Evolutionary conservation across 345 rosid genomes (phyloP).

Genomic region (Alliaria petiolata): DNA sequence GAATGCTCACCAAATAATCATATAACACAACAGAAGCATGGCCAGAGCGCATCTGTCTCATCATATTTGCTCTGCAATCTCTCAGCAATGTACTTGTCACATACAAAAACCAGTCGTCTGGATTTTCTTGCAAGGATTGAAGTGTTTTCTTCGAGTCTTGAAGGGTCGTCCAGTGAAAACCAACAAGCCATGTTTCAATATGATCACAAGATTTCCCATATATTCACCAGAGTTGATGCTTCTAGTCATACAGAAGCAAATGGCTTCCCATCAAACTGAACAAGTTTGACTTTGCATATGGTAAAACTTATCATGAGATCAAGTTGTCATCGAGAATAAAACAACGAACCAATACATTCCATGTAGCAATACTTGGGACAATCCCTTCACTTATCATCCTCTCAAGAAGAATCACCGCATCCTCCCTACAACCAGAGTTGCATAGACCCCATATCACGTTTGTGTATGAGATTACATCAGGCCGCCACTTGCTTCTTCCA

Average conservation of each 20-base stretch:
- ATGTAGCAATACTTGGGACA: constrained; percentile 54
- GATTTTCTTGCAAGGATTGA: background rate
- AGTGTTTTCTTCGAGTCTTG: background rate
- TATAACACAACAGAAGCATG: background rate
- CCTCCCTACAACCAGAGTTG: constrained; percentile 46
- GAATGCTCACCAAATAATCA: constrained; percentile 2
- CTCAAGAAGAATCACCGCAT: constrained; percentile 41
- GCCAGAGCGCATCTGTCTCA: background rate
- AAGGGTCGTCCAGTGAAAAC: no score
- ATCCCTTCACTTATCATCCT: constrained; percentile 50
- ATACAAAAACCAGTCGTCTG: background rate
- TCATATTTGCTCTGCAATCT: constrained; percentile 3
- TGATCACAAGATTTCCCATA: background rate
- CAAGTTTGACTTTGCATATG: background rate
- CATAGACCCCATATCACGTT: constrained; percentile 66
- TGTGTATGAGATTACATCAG: constrained; percentile 63
- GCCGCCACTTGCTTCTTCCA: constrained; percentile 49
- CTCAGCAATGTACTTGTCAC: background rate
- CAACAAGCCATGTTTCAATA: background rate
- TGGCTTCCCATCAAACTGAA: constrained; percentile 1
- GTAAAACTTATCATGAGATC: constrained; percentile 30
- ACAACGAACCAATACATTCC: constrained; percentile 64
- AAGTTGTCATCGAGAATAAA: constrained; percentile 48
- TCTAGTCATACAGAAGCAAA: background rate
- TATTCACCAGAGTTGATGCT: background rate